Percentiles rank a stretch among this genome's conserved stretches.
Conservation (phyloP, 1,284 basidiomycete genomes). For the Microbotryum intermedium region DNA sequence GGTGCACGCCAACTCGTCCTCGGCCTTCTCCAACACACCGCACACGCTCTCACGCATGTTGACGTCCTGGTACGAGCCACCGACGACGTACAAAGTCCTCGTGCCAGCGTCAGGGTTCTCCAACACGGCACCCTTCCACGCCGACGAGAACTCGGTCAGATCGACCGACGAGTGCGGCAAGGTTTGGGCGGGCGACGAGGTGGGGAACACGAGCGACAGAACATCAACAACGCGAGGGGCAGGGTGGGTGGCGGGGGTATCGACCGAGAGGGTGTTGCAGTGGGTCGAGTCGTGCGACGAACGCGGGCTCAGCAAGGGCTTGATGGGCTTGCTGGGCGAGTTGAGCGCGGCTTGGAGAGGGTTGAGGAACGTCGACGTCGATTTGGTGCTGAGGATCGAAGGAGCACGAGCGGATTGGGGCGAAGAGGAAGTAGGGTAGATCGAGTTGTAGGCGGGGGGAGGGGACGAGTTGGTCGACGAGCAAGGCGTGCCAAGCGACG, state of each 20-base stretch:
- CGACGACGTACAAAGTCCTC: conserved; percentile 26
- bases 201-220: conserved; percentile 21
- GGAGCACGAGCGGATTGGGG: conserved; percentile 6
- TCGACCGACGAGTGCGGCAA: conserved; percentile 17
- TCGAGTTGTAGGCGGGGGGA: conserved; percentile 22
- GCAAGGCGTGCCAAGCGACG: not conserved
- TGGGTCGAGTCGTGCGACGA: not conserved
- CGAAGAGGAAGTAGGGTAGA: conserved; percentile 26
- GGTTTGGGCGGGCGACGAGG: conserved; percentile 16
- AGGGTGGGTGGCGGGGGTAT: not conserved
- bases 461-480: conserved; percentile 4
- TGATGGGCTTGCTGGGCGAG: not conserved
- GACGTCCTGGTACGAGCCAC: conserved; percentile 14
- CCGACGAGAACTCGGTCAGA: conserved; percentile 10
- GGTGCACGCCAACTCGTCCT: conserved; percentile 21
- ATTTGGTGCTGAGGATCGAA: conserved; percentile 6
- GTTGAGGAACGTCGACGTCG: not conserved
- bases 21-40: conserved; percentile 21
- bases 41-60: conserved; percentile 24
- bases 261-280: not conserved
- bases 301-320: conserved; percentile 18
- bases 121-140: conserved; percentile 23
- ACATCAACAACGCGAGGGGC: not conserved
- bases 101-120: conserved; percentile 11
- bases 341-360: not conserved